phyloP scores from a whole-genome alignment of 2,329 filamentous ascomycete species.

The Aphanocladium album region DNA sequence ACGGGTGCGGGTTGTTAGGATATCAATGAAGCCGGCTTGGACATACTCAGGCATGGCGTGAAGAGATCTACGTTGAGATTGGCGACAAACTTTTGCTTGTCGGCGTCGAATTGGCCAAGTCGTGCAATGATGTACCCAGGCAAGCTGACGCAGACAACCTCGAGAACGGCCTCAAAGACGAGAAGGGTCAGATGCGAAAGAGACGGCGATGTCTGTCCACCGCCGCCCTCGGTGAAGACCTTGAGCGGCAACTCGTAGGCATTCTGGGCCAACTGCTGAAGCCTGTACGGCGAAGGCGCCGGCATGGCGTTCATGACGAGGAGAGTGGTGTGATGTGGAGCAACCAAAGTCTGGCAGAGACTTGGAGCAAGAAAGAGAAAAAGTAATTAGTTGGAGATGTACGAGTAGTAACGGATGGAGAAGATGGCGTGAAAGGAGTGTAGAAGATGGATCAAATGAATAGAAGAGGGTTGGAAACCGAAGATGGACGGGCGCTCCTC shows the following conservation, averaged over 20 bases:
- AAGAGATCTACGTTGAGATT: conserved; percentile 96
- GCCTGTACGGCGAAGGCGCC: conserved; percentile 42
- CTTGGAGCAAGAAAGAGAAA: not conserved
- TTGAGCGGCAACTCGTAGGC: conserved; percentile 39
- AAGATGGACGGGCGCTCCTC: not conserved
- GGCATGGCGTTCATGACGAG: conserved; percentile 34
- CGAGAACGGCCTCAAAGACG: conserved; percentile 90
- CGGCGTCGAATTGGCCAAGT: conserved; percentile 88
- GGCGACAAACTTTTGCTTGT: conserved; percentile 93
- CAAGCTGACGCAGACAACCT: conserved; percentile 90
- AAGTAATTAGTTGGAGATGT: not conserved
- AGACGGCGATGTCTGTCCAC: conserved; percentile 54
- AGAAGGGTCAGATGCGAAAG: conserved; percentile 68
- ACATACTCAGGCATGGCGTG: conserved; percentile 88
- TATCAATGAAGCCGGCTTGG: not conserved
- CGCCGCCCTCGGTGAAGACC: conserved; percentile 34
- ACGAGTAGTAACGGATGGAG: not conserved
- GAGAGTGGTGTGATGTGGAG: not conserved
- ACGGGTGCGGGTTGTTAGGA: not conserved
- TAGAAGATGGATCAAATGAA: not conserved
- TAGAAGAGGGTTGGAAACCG: not conserved
- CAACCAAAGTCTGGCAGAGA: not conserved
- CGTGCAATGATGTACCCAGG: conserved; percentile 90
- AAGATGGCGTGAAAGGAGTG: not conserved
- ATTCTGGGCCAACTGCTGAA: conserved; percentile 32